Conservation (phyloP, 352 stramenopile species). For the Pythium aphanidermatum region DNA sequence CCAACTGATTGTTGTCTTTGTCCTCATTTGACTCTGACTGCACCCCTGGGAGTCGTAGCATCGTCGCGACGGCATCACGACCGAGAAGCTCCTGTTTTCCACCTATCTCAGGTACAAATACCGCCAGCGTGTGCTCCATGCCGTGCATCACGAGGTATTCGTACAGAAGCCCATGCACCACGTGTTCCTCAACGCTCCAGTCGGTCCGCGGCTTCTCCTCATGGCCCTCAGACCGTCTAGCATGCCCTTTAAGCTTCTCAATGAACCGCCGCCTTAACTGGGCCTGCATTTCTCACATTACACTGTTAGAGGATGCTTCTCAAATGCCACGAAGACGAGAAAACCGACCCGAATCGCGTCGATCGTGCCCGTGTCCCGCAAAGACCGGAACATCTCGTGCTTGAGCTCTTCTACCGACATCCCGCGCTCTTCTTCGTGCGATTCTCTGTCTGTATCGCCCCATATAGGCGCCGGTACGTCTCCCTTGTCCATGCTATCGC, state of each 20-base stretch:
- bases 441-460: too few species aligned
- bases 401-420: constrained; percentile 66
- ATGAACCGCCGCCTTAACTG: constrained; percentile 64
- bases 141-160: constrained; percentile 44
- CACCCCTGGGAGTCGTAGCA: constrained; percentile 19
- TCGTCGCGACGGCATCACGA: constrained; percentile 31
- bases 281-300: constrained; percentile 23
- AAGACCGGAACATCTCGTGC: constrained; percentile 63
- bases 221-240: constrained; percentile 11
- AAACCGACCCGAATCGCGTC: constrained; percentile 53
- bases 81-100: constrained; percentile 36
- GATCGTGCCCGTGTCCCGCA: constrained; percentile 54
- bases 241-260: constrained; percentile 60
- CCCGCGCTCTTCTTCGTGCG: constrained; percentile 13
- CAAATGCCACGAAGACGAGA: not conserved
- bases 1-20: constrained; percentile 1
- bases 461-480: too few species aligned
- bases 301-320: not conserved
- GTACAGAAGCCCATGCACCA: constrained; percentile 29
- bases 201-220: not conserved
- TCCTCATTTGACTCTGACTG: constrained; percentile 18
- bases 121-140: constrained; percentile 53
- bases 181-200: constrained; percentile 7
- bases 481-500: too few species aligned
- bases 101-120: constrained; percentile 68